phyloP scores from a whole-genome alignment of 345 rosid genomes.

The Geranium brycei region DNA sequence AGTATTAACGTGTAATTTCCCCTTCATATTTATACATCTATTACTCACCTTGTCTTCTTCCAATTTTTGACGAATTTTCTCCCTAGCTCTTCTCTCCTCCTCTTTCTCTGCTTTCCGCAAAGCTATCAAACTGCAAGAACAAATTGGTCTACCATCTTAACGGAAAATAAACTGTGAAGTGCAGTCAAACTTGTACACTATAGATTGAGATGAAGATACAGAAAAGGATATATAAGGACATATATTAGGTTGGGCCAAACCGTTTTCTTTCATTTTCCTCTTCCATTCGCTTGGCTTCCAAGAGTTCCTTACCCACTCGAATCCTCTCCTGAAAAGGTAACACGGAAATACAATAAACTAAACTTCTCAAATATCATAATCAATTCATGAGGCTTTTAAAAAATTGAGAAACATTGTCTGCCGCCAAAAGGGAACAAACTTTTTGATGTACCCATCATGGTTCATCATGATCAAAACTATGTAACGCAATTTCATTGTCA shows the following conservation, averaged over 20 bases:
- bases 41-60: conserved; percentile 84
- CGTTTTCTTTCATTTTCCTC: conserved; percentile 94
- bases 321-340: conserved; percentile 58
- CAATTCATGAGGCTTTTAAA: neutral
- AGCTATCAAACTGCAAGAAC: conserved; percentile 51
- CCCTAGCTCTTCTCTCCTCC: conserved; percentile 87
- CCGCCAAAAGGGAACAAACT: neutral
- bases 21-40: neutral
- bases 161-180: neutral
- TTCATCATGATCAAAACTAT: too few species aligned
- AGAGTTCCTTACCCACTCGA: conserved; percentile 90
- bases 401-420: neutral
- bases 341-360: neutral
- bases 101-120: conserved; percentile 94
- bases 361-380: neutral
- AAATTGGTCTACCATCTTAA: conserved; percentile 6
- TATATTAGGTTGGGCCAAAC: conserved; percentile 18
- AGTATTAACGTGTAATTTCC: too few species aligned
- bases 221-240: neutral
- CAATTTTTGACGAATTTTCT: conserved; percentile 88
- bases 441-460: too few species aligned
- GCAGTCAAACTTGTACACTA: neutral
- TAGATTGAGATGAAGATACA: neutral
- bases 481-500: too few species aligned
- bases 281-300: conserved; percentile 89